A percentile compares a stretch with the other conserved stretches of the same genome.
These are phyloP conservation scores for Primulina tabacum DNA, from an alignment of 257 asterid species.

Conservation along the genomic window DNA sequence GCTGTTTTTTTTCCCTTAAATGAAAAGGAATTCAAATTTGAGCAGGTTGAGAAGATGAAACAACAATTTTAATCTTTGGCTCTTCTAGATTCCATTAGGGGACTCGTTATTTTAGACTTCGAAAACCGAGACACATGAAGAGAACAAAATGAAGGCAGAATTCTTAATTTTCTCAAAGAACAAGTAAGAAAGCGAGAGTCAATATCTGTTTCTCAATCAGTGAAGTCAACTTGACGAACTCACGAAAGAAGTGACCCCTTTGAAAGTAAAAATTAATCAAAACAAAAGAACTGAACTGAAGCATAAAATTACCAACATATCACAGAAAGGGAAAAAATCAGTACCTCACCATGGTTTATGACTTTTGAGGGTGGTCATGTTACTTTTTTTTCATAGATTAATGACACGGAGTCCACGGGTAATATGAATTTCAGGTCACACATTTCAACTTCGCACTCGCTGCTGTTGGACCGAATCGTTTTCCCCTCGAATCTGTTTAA, in stretches of 20 bases:
- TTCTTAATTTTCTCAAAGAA: too few relatives aligned
- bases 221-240: too few relatives aligned
- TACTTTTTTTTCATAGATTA: conserved; percentile 35
- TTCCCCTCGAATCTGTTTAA: conserved; percentile 45
- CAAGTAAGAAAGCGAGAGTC: too few relatives aligned
- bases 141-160: too few relatives aligned
- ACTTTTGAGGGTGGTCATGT: conserved; percentile 18
- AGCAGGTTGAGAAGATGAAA: too few relatives aligned
- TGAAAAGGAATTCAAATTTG: too few relatives aligned
- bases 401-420: conserved; percentile 31
- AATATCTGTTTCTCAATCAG: too few relatives aligned
- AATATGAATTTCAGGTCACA: conserved; percentile 57
- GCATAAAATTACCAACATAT: conserved; percentile 13
- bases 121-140: neutral
- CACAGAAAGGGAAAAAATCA: conserved; percentile 18
- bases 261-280: conserved; percentile 7
- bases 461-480: conserved; percentile 38
- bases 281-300: neutral
- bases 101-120: too few relatives aligned
- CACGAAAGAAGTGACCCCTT: too few relatives aligned
- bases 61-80: neutral
- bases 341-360: conserved; percentile 34
- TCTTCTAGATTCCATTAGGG: too few relatives aligned
- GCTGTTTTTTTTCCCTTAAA: too few relatives aligned
- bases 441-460: conserved; percentile 79